Base-by-base conservation (phyloP, 441 rosid species). In the Omphalea diandra region DNA sequence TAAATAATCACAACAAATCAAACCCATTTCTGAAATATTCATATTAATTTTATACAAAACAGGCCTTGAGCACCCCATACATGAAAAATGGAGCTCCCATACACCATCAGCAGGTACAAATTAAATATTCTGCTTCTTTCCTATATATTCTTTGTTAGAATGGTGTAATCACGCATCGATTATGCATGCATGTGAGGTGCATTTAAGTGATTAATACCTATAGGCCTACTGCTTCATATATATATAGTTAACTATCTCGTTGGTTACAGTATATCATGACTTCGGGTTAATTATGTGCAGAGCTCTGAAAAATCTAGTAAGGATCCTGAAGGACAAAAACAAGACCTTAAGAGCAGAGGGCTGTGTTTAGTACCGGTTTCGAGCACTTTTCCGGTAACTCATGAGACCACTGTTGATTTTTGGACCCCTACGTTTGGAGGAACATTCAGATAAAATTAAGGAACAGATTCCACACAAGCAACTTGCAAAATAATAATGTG, bases 351-450 rank as follows among this genome's bases (percentile, higher is more conserved):
- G 79, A 90, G 97, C 77, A 82, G 95, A 73, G 98, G 99, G 40
- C 78, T 95, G 52, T 95, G 99, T 70, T 78, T 95, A 29, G 98
- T 95, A 8, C 97, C 99, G 5, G 82, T 93, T 53, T 86, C 97
- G 2, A 95, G 95, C 88, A 95, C 95, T 29, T 92, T 83, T 77
- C 99, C 99, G 24, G 88, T 95, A 52, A 84, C 97, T 24, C 97
- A 89, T 67, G 99, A 95, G 81, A 73, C 90, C 7, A 63, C 93
- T 1, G 91, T 89, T 18, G 98, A 90, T 79, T 88, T 88, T 73
- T 95, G 97, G 99, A 88, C 86, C 79, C 93, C 98, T 59, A 91
- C 99, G 74, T 92, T 86, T 73, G 98, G 99, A 76, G 99, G 96
- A 74, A 84, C 97, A 73, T 94, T 75, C 90, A 84, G 97, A 83